phyloP scores from a whole-genome alignment of 1,139 yeast species.

The Geotrichum reessii region DNA sequence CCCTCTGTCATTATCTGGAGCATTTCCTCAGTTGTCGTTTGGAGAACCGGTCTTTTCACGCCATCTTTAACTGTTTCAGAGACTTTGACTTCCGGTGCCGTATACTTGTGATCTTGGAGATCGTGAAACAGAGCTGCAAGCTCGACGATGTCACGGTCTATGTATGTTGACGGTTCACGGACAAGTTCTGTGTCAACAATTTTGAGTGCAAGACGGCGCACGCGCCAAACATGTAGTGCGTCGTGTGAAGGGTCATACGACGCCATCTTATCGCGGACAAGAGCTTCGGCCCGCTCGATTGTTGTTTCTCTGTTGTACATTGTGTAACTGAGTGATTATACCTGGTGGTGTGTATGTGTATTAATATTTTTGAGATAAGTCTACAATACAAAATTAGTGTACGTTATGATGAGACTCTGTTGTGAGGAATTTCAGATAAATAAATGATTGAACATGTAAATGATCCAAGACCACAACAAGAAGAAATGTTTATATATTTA shows the following conservation, averaged over 20 bases:
- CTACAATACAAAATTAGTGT: too few species aligned
- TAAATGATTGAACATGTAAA: too few species aligned
- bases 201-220: constrained; percentile 29
- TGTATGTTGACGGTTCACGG: constrained; percentile 10
- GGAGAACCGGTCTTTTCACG: neutral
- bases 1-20: constrained; percentile 20
- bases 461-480: too few species aligned
- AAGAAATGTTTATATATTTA: too few species aligned
- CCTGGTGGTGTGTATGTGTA: neutral
- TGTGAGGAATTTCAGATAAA: too few species aligned
- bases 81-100: neutral
- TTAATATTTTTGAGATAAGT: too few species aligned
- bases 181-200: constrained; percentile 23
- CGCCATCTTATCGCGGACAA: constrained; percentile 28
- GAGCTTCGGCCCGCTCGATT: constrained; percentile 17
- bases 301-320: constrained; percentile 2
- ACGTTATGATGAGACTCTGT: too few species aligned
- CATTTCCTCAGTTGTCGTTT: constrained; percentile 19
- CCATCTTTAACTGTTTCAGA: neutral
- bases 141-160: constrained; percentile 32
- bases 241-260: constrained; percentile 35
- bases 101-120: constrained; percentile 37
- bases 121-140: constrained; percentile 39
- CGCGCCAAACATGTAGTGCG: constrained; percentile 32
- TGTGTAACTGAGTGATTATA: neutral